Evolutionary conservation across 495 filamentous ascomycete genomes (phyloP), one percentile per base, ranked within the genome.

Genomic region (Cladorrhinum samala): DNA sequence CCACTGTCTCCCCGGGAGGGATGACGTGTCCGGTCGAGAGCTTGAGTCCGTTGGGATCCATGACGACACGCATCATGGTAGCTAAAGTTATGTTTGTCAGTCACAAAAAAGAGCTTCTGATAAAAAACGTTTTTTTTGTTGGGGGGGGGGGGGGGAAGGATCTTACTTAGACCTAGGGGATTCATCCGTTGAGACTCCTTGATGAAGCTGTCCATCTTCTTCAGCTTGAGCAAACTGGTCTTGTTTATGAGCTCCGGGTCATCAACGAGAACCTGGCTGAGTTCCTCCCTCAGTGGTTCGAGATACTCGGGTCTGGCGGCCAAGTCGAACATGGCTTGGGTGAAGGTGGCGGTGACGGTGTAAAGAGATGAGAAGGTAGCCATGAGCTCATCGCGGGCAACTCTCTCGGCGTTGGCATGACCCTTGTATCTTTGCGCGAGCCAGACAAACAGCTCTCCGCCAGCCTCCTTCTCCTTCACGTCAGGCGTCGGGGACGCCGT

Each of bases 201-300:
- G 54, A 77, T 40, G 23, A 76, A 69, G 63, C 70, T 74, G 46
- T 79, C 76, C 72, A 82, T 69, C 45, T 77, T 58, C 58, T 72
- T 74, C 50, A 82, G 58, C 57, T 79, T 79, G 19, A 68, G 65
- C 18, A 80, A 37, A 4, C 72, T 73, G 14, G 68, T 68, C 64
- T 77, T 80, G 9, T 64, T 64, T 9, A 14, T 16, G 14, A 9
- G 11, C 41, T 9, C 18, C 14, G 16, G 9, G 14, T 69, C 42
- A 41, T 64, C 50, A 27, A 58, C 53, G 20, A 70, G 59, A 14
- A 74, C 73, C 25, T 63, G 55, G 37, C 64, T 55, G 42, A 74
- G 64, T 60, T 76, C 74, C 8, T 73, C 54, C 3, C 72, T 61
- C 23, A 77, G 61, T 19, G 59, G 56, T 16, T 70, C 50, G 9